Conservation (phyloP, 2,329 filamentous ascomycete species). For the Pseudogymnoascus sp. region DNA sequence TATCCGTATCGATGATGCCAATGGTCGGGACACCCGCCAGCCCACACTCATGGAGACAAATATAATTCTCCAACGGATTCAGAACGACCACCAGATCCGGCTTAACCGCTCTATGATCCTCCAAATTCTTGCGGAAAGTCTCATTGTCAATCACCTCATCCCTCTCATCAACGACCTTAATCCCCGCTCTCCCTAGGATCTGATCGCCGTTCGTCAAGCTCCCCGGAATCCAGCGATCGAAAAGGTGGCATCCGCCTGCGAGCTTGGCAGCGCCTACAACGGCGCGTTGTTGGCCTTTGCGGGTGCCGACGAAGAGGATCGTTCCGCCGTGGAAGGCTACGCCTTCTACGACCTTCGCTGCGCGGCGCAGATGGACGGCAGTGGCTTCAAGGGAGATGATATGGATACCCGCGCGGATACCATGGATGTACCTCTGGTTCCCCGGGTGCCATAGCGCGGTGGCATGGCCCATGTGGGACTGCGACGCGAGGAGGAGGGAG, state of each 20-base stretch:
- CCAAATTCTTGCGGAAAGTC: conserved; percentile 17
- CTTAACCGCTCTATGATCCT: conserved; percentile 57
- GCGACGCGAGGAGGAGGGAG: conserved; percentile 80
- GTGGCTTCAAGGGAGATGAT: conserved; percentile 89
- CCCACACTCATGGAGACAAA: conserved; percentile 84
- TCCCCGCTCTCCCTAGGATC: conserved; percentile 63
- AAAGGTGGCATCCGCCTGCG: conserved; percentile 76
- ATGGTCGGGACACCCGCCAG: conserved; percentile 86
- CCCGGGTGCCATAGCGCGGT: conserved; percentile 89
- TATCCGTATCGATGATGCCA: conserved; percentile 88
- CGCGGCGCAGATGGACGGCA: conserved; percentile 81
- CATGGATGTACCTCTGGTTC: conserved; percentile 91
- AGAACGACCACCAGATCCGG: conserved; percentile 89
- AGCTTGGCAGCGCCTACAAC: conserved; percentile 76
- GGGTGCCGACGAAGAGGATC: conserved; percentile 84
- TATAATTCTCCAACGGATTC: conserved; percentile 88
- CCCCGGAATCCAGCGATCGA: conserved; percentile 87
- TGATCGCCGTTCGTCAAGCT: conserved; percentile 88
- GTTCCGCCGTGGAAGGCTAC: conserved; percentile 76
- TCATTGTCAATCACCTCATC: conserved; percentile 44
- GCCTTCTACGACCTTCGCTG: conserved; percentile 84
- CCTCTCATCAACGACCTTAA: conserved; percentile 69
- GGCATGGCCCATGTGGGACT: conserved; percentile 84
- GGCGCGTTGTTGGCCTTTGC: conserved; percentile 70
- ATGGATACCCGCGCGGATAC: conserved; percentile 79